phyloP scores from a whole-genome alignment of 106 monocot species.

The Allium fistulosum region DNA sequence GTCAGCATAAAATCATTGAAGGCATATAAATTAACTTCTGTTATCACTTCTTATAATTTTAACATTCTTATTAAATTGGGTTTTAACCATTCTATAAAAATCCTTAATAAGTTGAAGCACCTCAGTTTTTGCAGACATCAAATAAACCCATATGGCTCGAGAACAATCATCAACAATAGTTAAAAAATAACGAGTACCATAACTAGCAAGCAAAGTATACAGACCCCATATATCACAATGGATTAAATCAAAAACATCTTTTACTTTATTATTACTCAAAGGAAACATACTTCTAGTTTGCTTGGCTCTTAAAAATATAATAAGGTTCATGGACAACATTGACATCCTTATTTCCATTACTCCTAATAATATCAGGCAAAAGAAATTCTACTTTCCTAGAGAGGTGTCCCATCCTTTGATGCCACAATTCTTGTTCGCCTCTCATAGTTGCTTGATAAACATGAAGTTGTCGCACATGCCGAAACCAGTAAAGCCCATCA shows the following conservation, averaged over 20 bases:
- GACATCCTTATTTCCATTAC: no score
- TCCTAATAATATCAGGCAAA: neutral
- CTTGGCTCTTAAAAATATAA: neutral
- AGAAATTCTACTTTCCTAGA: neutral
- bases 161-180: neutral
- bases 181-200: neutral
- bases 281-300: neutral
- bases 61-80: neutral
- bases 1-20: neutral
- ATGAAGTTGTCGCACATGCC: neutral
- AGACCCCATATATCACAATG: neutral
- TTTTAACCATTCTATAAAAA: neutral
- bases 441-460: neutral
- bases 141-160: neutral
- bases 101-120: neutral
- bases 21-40: neutral
- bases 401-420: neutral
- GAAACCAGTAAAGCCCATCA: neutral
- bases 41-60: neutral
- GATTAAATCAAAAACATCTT: neutral
- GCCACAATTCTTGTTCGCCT: neutral
- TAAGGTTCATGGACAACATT: neutral
- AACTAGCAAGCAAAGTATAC: neutral
- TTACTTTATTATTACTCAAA: neutral
- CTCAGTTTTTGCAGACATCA: neutral